Evolutionary conservation across 768 basidiomycete species (phyloP), one percentile per base, ranked within the genome.

Genomic region (Leccinum rimulosum): DNA sequence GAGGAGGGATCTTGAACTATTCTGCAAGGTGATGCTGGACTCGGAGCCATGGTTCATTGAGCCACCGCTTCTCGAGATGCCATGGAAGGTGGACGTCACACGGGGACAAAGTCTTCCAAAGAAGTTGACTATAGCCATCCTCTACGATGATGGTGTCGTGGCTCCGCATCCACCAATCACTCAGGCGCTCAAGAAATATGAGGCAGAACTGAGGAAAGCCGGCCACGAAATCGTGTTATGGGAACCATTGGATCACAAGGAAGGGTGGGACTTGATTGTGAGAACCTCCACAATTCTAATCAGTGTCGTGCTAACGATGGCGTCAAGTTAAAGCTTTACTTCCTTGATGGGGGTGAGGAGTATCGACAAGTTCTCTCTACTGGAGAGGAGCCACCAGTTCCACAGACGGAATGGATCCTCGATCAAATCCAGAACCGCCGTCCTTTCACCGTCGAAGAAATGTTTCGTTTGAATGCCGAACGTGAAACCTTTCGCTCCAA

Each of bases 221-320:
- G 82, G 82, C 4, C 82, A 83, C 63, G 78, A 83, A 52, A 79
- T 83, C n/a, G 73, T 83, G 22, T 64, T 73, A 40, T 83, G 81
- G 80, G 55, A 70, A 25, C 78, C 81, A n/a, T 55, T 79, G 22
- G 74, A 76, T 48, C 80, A 82, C 62, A 68, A 76, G 55, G 59
- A 71, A 47, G 76, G 76, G 47, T 81, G 80, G 80, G 77, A 80
- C 52, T 65, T 82, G 35, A 75, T 82, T 60, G 82, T 82, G 65
- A 62, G 66, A 54, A 31, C 30, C 25, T 35, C 25, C 31, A 30
- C 48, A 43, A 19, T 49, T 56, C 59, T 50, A 19, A 36, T 51
- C 53, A 28, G 15, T 25, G 38, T 38, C 64, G 52, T 53, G 50
- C 69, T 73, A 54, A 72, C 52, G 49, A 40, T 55, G 38, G 4